Conservation (phyloP, 2,329 filamentous ascomycete genomes). For the Aspergillus fischeri region DNA sequence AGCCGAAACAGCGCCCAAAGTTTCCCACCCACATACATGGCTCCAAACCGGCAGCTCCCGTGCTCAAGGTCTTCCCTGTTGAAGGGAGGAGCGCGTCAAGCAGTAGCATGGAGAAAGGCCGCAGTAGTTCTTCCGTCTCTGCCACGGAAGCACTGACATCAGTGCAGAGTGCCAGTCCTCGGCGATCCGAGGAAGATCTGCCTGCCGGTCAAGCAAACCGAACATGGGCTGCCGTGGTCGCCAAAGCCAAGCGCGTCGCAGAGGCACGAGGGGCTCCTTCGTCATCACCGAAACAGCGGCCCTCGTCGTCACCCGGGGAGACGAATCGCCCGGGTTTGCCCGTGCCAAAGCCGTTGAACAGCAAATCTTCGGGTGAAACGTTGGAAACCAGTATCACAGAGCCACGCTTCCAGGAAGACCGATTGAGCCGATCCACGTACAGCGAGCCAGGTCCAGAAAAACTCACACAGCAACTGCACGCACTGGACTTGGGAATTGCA, state of each 20-base stretch:
- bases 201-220: slow-evolving; percentile 10
- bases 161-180: slow-evolving; percentile 35
- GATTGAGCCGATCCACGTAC: slow-evolving; percentile 27
- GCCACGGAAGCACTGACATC: slow-evolving; percentile 38
- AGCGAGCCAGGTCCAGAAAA: slow-evolving; percentile 27
- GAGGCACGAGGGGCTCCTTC: not conserved
- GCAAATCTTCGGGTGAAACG: slow-evolving; percentile 30
- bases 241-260: slow-evolving; percentile 18
- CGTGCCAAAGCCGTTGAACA: slow-evolving; percentile 13
- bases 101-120: slow-evolving; percentile 13
- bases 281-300: slow-evolving; percentile 7
- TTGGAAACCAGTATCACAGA: slow-evolving; percentile 17
- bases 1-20: slow-evolving; percentile 10
- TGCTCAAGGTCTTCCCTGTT: slow-evolving; percentile 22
- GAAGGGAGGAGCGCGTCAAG: slow-evolving; percentile 31
- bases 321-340: slow-evolving; percentile 10
- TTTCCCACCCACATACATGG: slow-evolving; percentile 17
- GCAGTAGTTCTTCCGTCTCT: slow-evolving; percentile 25
- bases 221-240: slow-evolving; percentile 33
- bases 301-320: slow-evolving; percentile 17
- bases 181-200: slow-evolving; percentile 19
- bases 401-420: slow-evolving; percentile 21
- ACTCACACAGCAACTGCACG: slow-evolving; percentile 14
- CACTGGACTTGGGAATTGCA: slow-evolving; percentile 20
- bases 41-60: slow-evolving; percentile 18